phyloP scores from a whole-genome alignment of 805 yeast genomes.

The Cyberlindnera euphorbiiphila region DNA sequence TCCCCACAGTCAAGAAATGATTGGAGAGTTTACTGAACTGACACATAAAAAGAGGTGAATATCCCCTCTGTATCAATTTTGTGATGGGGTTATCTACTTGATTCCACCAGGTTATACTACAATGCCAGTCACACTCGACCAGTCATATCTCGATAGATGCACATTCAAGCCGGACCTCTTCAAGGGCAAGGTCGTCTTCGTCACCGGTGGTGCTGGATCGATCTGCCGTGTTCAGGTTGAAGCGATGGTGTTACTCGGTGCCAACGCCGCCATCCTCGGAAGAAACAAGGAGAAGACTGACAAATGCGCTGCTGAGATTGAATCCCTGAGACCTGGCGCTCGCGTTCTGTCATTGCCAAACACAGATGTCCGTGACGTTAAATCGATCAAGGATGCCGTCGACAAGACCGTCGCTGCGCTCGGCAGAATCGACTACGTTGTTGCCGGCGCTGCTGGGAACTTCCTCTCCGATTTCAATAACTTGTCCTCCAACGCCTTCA shows the following conservation, averaged over 20 bases:
- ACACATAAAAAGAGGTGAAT: background rate
- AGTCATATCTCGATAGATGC: constrained; percentile 27
- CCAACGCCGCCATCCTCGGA: constrained; percentile 83
- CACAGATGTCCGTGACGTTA: constrained; percentile 74
- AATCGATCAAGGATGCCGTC: constrained; percentile 60
- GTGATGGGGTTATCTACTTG: too few relatives aligned
- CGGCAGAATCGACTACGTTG: constrained; percentile 81
- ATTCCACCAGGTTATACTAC: background rate
- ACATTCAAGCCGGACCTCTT: constrained; percentile 60
- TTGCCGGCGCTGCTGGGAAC: constrained; percentile 97
- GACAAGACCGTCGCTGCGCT: constrained; percentile 57
- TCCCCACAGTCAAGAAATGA: background rate
- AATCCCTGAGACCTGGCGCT: constrained; percentile 51
- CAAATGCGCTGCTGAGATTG: constrained; percentile 63
- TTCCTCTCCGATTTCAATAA: constrained; percentile 77
- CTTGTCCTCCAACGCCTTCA: constrained; percentile 81
- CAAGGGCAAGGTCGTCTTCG: constrained; percentile 80
- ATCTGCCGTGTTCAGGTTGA: constrained; percentile 88
- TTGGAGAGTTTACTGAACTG: background rate
- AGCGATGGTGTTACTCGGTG: constrained; percentile 79
- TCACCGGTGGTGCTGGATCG: constrained; percentile 97
- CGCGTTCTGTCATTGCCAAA: constrained; percentile 67
- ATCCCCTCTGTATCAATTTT: too few relatives aligned
- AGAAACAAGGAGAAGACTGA: constrained; percentile 66
- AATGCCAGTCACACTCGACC: constrained; percentile 23